Conservation (phyloP, 2,329 filamentous ascomycete genomes). For the Cadophora malorum region DNA sequence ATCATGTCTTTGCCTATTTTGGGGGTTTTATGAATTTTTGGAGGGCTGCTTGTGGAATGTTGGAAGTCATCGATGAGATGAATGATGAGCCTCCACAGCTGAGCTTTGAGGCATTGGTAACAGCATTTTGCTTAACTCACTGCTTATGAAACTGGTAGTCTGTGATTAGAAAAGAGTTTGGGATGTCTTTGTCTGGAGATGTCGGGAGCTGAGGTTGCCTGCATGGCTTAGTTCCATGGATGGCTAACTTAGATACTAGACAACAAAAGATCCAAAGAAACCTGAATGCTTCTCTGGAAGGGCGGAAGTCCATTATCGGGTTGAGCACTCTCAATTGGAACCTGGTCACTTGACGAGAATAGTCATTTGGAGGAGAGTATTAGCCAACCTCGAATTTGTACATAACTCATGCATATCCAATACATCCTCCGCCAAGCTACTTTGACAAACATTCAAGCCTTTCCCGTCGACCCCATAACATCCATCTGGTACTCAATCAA, state of each 20-base stretch:
- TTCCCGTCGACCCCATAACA: constrained; percentile 40
- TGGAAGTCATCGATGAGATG: background rate
- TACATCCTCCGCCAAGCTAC: background rate
- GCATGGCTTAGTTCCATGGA: background rate
- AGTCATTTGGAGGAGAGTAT: background rate
- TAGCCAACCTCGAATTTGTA: no score
- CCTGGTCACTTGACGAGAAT: no score
- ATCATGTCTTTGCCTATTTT: background rate
- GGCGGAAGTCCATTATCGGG: no score
- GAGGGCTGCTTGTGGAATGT: background rate
- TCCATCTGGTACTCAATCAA: constrained; percentile 42
- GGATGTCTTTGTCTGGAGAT: background rate
- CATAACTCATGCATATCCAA: no score
- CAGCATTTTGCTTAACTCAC: background rate
- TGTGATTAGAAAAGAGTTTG: background rate
- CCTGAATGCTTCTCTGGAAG: no score
- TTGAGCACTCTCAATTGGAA: no score
- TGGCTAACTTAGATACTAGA: background rate
- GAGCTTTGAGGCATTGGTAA: background rate
- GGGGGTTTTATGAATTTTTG: background rate
- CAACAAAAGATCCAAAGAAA: no score
- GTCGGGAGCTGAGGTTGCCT: background rate
- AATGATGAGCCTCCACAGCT: background rate
- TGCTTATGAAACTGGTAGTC: background rate
- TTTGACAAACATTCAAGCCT: constrained; percentile 25